phyloP scores from a whole-genome alignment of 2,329 filamentous ascomycete genomes.

The Rhexocercosporidium sp. region DNA sequence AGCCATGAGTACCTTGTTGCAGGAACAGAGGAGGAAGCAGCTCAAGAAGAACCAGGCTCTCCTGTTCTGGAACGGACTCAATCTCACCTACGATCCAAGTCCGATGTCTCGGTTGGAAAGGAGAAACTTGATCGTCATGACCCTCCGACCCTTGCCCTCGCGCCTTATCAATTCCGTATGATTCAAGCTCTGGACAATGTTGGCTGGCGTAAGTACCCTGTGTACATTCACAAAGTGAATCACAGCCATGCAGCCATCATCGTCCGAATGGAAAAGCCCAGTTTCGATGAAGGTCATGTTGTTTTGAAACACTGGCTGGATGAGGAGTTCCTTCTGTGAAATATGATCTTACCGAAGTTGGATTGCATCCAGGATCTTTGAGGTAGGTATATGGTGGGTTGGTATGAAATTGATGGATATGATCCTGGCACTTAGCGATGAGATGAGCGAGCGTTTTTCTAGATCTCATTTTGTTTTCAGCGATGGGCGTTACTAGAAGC shows the following conservation, averaged over 20 bases:
- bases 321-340: conserved; percentile 63
- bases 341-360: not conserved
- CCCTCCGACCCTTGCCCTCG: conserved; percentile 76
- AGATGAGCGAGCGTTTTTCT: not conserved
- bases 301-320: conserved; percentile 84
- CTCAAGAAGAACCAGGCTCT: conserved; percentile 35
- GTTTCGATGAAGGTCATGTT: conserved; percentile 76
- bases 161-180: conserved; percentile 83
- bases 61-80: conserved; percentile 24
- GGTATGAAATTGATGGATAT: not conserved
- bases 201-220: conserved; percentile 67
- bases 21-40: conserved; percentile 55
- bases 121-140: conserved; percentile 35
- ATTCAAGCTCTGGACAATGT: conserved; percentile 75
- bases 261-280: conserved; percentile 69
- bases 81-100: conserved; percentile 18
- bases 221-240: conserved; percentile 77
- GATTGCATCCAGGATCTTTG: not conserved
- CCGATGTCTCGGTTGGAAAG: conserved; percentile 7
- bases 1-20: conserved; percentile 72
- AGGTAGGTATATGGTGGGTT: not conserved
- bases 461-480: conserved; percentile 4
- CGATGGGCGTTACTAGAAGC: conserved; percentile 8
- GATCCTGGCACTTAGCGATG: not conserved
- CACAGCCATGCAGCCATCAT: conserved; percentile 93